Conservation (phyloP, 169 alveolate species). For the Sarcocystis neurona region DNA sequence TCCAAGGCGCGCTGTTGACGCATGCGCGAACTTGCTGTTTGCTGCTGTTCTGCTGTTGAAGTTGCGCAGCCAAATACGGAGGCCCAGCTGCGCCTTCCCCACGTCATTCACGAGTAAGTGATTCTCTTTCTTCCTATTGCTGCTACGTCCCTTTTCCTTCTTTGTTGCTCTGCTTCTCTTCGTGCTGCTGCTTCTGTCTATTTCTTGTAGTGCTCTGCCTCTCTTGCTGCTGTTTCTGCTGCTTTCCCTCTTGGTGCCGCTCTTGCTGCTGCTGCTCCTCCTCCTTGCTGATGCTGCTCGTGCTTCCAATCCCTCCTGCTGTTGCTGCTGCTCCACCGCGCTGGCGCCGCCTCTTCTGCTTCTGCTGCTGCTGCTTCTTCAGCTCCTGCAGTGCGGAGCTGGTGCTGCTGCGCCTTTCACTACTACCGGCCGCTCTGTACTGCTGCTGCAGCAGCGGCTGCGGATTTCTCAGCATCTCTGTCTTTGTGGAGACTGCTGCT, state of each 20-base stretch:
- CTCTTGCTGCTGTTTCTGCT: not conserved
- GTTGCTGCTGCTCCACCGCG: not conserved
- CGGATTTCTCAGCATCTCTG: not conserved
- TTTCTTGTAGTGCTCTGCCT: not conserved
- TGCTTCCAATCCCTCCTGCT: not conserved
- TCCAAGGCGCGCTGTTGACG: too few species aligned
- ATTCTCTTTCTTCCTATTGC: not conserved
- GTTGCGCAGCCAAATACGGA: too few species aligned
- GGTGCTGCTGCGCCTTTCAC: not conserved
- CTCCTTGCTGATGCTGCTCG: not conserved
- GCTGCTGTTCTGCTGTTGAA: too few species aligned
- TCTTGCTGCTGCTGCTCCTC: not conserved
- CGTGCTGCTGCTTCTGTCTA: not conserved
- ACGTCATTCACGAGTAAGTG: too few species aligned
- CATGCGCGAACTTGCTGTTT: too few species aligned
- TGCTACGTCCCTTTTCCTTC: not conserved
- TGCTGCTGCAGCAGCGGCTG: not conserved
- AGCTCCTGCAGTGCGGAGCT: conserved; percentile 14
- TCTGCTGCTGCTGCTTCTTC: conserved; percentile 2
- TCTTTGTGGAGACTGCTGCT: not conserved
- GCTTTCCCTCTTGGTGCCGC: not conserved
- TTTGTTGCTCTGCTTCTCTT: not conserved
- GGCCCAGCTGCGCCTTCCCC: too few species aligned
- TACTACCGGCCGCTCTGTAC: not conserved
- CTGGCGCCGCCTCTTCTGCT: conserved; percentile 16